phyloP scores from a whole-genome alignment of 306 rosid species.

The Cyclanthera cordifolia region DNA sequence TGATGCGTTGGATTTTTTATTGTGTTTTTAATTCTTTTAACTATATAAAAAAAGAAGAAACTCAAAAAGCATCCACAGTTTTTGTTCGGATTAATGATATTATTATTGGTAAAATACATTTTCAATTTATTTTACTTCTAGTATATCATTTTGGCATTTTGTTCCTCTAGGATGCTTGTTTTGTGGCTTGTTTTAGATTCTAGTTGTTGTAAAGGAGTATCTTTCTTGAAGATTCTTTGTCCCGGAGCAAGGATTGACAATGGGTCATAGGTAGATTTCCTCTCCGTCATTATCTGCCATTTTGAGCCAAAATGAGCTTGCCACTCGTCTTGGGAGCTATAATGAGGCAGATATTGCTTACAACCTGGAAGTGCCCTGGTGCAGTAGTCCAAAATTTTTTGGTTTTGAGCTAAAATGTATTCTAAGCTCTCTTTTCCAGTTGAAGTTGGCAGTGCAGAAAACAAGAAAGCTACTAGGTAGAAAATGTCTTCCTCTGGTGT shows the following conservation, averaged over 20 bases:
- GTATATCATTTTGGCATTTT: not conserved
- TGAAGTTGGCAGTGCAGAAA: constrained; percentile 59
- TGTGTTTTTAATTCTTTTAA: not conserved
- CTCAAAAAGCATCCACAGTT: not conserved
- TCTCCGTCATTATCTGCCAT: constrained; percentile 46
- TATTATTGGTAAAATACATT: not conserved
- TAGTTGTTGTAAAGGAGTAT: constrained; percentile 15
- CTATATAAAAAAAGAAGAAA: not conserved
- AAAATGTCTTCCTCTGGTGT: constrained; percentile 80
- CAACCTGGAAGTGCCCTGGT: constrained; percentile 30
- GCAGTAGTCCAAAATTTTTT: constrained; percentile 49
- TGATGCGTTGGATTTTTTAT: not conserved
- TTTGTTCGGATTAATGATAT: not conserved
- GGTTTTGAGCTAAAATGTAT: constrained; percentile 48
- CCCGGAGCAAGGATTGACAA: constrained; percentile 86
- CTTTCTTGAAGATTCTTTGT: constrained; percentile 73
- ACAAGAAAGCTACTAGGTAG: constrained; percentile 60
- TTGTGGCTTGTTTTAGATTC: constrained; percentile 7
- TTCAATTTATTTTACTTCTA: not conserved
- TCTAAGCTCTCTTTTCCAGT: constrained; percentile 50
- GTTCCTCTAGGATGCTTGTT: not conserved
- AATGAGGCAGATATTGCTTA: constrained; percentile 80
- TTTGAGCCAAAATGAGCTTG: constrained; percentile 57
- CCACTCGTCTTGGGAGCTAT: constrained; percentile 62
- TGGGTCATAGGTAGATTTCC: constrained; percentile 73